Conservation (phyloP, 495 filamentous ascomycete species). For the Xylaria castorea region DNA sequence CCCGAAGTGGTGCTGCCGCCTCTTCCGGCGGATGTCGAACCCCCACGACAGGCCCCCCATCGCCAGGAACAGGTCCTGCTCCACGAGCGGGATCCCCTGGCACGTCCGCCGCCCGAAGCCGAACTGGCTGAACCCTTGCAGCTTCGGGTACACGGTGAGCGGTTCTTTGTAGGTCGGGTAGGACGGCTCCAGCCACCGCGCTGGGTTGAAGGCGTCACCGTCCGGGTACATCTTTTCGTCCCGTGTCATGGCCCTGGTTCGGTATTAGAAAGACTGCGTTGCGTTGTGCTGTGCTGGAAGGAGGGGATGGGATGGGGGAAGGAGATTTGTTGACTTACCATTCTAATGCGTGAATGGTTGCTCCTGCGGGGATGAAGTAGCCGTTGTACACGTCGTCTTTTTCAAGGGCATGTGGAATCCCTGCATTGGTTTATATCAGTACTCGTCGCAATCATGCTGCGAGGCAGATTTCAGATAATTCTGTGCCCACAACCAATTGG, state of each 20-base stretch:
- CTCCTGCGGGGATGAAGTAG: slow-evolving; percentile 61
- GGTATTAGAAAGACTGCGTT: slow-evolving; percentile 30
- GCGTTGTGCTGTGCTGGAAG: not conserved
- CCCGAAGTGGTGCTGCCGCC: slow-evolving; percentile 25
- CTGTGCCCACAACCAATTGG: not conserved
- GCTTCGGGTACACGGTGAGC: slow-evolving; percentile 59
- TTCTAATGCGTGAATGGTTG: slow-evolving; percentile 64
- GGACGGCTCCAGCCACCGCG: slow-evolving; percentile 56
- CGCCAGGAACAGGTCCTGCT: slow-evolving; percentile 61
- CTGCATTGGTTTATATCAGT: slow-evolving; percentile 32
- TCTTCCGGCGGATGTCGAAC: slow-evolving; percentile 57
- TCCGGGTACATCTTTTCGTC: slow-evolving; percentile 65
- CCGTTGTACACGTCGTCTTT: slow-evolving; percentile 63
- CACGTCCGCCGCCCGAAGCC: slow-evolving; percentile 68
- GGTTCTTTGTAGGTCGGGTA: slow-evolving; percentile 64
- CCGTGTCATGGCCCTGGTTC: slow-evolving; percentile 66
- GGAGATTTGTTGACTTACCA: slow-evolving; percentile 44
- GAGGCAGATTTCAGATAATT: not conserved
- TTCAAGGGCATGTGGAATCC: slow-evolving; percentile 60
- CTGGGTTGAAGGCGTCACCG: slow-evolving; percentile 65
- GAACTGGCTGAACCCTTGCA: slow-evolving; percentile 62
- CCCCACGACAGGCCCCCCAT: slow-evolving; percentile 68
- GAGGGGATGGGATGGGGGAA: not conserved
- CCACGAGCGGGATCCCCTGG: slow-evolving; percentile 62
- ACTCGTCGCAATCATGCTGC: not conserved